Evolutionary conservation across 106 monocot species (phyloP).

Genomic region (Platanthera guangdongensis): DNA sequence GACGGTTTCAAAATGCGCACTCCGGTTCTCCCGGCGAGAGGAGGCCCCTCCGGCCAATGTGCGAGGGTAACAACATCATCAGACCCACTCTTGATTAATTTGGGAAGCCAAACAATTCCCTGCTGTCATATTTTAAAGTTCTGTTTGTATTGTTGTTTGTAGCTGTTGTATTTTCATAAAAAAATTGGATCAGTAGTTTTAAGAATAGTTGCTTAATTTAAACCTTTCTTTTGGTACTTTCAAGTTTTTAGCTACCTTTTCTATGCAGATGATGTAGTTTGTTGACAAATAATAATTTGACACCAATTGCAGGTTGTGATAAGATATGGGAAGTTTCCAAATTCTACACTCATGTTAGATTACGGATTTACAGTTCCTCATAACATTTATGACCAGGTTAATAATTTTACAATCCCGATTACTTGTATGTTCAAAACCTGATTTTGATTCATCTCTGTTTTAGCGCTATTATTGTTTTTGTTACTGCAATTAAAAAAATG

Average conservation of each 20-base stretch:
- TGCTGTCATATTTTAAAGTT: background rate
- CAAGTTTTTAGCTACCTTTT: background rate
- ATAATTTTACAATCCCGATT: background rate
- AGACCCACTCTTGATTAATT: no score
- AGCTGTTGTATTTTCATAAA: background rate
- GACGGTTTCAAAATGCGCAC: no score
- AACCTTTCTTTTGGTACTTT: background rate
- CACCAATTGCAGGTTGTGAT: constrained; percentile 65
- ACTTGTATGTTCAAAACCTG: background rate
- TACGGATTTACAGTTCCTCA: constrained; percentile 78
- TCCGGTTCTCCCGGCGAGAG: no score
- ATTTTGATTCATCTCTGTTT: background rate
- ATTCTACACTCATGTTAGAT: constrained; percentile 66
- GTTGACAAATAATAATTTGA: background rate
- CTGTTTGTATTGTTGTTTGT: background rate
- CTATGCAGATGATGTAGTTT: background rate
- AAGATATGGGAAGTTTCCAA: constrained; percentile 86
- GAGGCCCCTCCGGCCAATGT: no score
- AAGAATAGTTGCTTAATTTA: background rate
- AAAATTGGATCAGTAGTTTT: background rate
- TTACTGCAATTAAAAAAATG: no score
- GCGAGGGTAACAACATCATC: no score
- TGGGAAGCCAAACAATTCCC: background rate
- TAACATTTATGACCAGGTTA: constrained; percentile 79
- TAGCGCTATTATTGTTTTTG: background rate